Evolutionary conservation across 805 yeast species (phyloP), one percentile per base, ranked within the genome.

Genomic region (Zygotorulaspora chibaensis): DNA sequence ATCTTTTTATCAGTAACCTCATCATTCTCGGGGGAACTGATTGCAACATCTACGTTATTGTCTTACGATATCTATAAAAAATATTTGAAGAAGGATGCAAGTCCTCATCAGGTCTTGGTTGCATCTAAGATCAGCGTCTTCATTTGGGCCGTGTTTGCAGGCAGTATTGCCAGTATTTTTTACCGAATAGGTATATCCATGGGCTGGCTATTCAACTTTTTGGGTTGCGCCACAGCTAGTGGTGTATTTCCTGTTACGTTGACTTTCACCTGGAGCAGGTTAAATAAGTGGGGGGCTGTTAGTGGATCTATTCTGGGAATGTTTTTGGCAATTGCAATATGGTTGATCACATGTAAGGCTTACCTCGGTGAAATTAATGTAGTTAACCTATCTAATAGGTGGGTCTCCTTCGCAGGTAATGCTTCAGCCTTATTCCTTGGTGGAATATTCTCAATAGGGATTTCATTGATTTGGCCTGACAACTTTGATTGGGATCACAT

Each of bases 31-130:
- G 73, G 72, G 40, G 75, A 70, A 47, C 51, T 70, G 40, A 69
- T 71, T 53, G 73, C 74, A 6, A 57, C 70, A 3, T 66, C 73
- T 0, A 66, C 75, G 2, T 60, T 71, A 52, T 49, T 74, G 34
- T 72, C 78, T 2, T 75, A 70, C 52, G 80, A 75, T 56, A 65
- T 73, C 45, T 75, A 68, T 61, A 67, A 71, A 54, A 65, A 69
- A 40, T 75, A 74, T 55, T 54, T 72, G 46, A 69, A 69, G 38
- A 70, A 70, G 39, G 48, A 60, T 3, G 79, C 79, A 8, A 54
- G 67, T n/a, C 72, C 74, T 40, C 58, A 60, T 18, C 66, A 69
- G 41, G 66, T 75, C 52, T 67, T 74, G 30, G 55, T 59, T 20
- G 71, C 68, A 2, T 71, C 78, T 1, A 77, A 75, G 48, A 50